Conservation (phyloP, 129 eudicot genomes). For the Chrysanthemum seticuspe region DNA sequence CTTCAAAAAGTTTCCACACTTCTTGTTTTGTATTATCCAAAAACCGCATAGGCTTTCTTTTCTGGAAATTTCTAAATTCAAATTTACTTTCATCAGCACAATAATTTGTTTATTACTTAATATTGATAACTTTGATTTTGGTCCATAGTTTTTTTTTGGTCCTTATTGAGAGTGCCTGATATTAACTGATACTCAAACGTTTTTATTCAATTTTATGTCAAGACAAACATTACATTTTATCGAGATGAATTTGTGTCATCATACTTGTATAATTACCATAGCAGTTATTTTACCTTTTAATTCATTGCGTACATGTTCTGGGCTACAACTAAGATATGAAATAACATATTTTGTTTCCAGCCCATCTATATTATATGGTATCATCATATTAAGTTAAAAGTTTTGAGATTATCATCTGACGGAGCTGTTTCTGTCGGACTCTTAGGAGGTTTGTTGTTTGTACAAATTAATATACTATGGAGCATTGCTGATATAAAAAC, state of each 20-base stretch:
- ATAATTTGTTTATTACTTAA: neutral
- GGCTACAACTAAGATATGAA: no score
- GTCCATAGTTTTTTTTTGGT: neutral
- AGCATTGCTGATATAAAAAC: no score
- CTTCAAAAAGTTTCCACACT: neutral
- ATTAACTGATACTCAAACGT: neutral
- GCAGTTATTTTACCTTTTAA: no score
- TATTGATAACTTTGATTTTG: conserved; percentile 3
- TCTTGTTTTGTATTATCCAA: neutral
- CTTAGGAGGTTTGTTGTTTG: no score
- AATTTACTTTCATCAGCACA: neutral
- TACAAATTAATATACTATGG: no score
- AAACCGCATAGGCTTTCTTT: neutral
- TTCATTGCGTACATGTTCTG: no score
- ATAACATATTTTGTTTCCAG: no score
- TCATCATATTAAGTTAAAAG: no score
- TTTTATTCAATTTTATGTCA: neutral
- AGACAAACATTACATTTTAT: neutral
- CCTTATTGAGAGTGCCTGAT: neutral
- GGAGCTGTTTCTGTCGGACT: no score
- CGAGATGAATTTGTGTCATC: neutral
- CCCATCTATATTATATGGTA: no score
- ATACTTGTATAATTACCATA: no score
- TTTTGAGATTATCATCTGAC: no score
- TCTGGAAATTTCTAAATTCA: neutral